These are phyloP conservation scores for Diaporthe sp. DNA, from an alignment of 2,329 filamentous ascomycete genomes.

Conservation along the genomic window DNA sequence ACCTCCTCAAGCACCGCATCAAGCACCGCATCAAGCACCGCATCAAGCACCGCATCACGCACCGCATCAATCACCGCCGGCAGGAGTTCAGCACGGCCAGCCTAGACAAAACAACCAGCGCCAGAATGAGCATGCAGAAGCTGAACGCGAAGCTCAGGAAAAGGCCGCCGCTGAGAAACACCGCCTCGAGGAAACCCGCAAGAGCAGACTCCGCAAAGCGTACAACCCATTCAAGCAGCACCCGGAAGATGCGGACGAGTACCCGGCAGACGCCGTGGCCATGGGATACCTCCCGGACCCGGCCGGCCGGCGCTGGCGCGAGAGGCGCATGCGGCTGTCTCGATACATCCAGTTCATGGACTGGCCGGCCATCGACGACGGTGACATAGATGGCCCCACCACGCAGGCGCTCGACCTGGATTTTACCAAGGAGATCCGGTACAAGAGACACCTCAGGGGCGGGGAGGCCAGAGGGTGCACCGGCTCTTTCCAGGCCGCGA, in stretches of 20 bases:
- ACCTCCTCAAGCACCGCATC: no score
- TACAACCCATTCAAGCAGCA: constrained; percentile 24
- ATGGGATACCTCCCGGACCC: constrained; percentile 27
- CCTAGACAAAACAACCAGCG: not conserved
- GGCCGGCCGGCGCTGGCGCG: constrained; percentile 27
- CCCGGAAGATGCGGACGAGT: constrained; percentile 18
- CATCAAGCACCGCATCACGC: no score
- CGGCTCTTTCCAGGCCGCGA: not conserved
- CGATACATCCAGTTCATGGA: constrained; percentile 18
- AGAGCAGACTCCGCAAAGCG: not conserved
- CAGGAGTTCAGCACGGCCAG: no score
- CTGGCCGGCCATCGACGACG: not conserved
- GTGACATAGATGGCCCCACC: not conserved
- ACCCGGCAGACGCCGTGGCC: constrained; percentile 24
- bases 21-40: no score
- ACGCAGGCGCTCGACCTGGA: constrained; percentile 8
- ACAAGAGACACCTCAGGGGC: not conserved
- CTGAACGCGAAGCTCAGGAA: not conserved
- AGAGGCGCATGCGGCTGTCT: constrained; percentile 31
- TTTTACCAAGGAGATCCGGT: not conserved
- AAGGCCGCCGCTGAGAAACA: not conserved
- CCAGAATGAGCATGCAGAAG: not conserved
- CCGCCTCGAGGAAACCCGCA: not conserved
- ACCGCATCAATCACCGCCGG: no score
- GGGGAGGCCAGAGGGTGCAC: constrained; percentile 4